Conservation (phyloP, 106 monocot species). For the Dioscorea alata region DNA sequence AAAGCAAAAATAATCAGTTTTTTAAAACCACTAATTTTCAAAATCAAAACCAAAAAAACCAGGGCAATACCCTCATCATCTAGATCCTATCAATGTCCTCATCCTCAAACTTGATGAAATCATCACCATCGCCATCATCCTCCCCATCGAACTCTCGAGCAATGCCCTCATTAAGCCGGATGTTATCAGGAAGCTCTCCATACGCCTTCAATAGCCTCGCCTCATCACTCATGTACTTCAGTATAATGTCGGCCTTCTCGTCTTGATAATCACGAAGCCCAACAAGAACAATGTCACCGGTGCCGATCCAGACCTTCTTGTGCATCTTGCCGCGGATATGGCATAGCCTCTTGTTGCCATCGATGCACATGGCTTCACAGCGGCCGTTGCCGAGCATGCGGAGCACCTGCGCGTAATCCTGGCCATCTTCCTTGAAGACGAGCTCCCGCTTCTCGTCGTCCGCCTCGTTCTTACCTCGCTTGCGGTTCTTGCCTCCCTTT, state of each 20-base stretch:
- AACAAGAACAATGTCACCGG: conserved; percentile 62
- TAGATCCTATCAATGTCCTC: conserved; percentile 76
- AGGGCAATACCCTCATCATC: not conserved
- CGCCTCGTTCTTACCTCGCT: conserved; percentile 78
- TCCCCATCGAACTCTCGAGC: conserved; percentile 59
- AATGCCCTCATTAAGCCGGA: conserved; percentile 59
- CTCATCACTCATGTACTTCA: conserved; percentile 78
- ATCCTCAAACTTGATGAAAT: conserved; percentile 71
- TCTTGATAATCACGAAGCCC: conserved; percentile 73
- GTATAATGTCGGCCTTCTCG: conserved; percentile 68
- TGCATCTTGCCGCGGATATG: conserved; percentile 79
- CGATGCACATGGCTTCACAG: conserved; percentile 66
- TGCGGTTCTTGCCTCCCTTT: conserved; percentile 74
- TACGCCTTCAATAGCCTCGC: conserved; percentile 67
- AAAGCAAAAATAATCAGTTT: no score
- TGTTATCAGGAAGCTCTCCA: conserved; percentile 57
- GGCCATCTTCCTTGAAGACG: conserved; percentile 73
- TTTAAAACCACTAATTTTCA: no score
- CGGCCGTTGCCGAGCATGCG: conserved; percentile 74
- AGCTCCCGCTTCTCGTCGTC: conserved; percentile 81
- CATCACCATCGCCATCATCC: conserved; percentile 44
- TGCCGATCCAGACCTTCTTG: conserved; percentile 76
- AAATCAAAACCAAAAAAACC: no score
- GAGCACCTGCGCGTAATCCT: conserved; percentile 73
- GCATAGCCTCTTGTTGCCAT: conserved; percentile 58